These are phyloP conservation scores for Eucalyptus curtisii DNA, from an alignment of 345 rosid species.

Conservation along the genomic window DNA sequence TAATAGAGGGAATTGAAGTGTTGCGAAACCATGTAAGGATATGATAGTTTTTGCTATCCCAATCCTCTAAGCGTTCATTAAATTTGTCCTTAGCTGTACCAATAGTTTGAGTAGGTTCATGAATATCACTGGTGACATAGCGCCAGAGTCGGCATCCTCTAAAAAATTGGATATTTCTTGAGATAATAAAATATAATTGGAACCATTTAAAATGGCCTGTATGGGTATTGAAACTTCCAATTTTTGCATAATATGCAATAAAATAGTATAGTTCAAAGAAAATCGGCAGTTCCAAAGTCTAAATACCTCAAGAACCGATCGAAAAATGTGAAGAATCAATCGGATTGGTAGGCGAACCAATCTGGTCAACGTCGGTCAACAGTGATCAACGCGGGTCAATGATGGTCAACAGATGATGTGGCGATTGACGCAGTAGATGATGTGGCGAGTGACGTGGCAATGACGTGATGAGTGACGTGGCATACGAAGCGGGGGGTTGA, in stretches of 20 bases:
- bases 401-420: fast-evolving
- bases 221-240: background rate
- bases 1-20: no score
- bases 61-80: no score
- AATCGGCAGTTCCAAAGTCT: background rate
- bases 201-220: background rate
- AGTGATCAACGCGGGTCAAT: fast-evolving
- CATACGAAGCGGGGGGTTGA: fast-evolving
- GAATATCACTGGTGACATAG: no score
- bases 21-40: no score
- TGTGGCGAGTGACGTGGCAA: background rate
- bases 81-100: no score
- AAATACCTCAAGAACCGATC: background rate
- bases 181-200: background rate
- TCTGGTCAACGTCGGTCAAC: fast-evolving
- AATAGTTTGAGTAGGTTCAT: no score
- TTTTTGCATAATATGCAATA: background rate
- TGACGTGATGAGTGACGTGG: fast-evolving
- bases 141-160: no score
- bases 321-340: background rate
- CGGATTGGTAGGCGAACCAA: fast-evolving
- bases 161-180: no score
- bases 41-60: no score
- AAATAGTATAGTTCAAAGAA: background rate
- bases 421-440: fast-evolving